A percentile compares a stretch with the other conserved stretches of the same genome.
Conservation (phyloP, 2,329 filamentous ascomycete species). For the Xylaria sp. region DNA sequence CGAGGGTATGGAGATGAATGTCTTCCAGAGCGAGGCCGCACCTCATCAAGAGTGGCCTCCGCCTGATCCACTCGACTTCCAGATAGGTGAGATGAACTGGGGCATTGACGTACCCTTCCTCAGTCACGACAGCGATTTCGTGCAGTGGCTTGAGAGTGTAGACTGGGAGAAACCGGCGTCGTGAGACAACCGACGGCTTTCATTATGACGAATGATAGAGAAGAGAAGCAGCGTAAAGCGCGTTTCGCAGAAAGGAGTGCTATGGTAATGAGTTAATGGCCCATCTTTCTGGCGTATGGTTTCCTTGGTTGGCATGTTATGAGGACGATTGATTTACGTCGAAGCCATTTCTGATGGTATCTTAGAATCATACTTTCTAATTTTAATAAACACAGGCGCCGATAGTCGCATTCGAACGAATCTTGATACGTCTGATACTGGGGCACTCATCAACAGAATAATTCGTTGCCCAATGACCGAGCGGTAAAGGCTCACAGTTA, state of each 20-base stretch:
- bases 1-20: conserved; percentile 36
- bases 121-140: conserved; percentile 50
- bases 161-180: conserved; percentile 48
- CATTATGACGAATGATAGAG: not conserved
- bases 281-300: not conserved
- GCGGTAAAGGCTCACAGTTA: not conserved
- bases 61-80: conserved; percentile 41
- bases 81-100: conserved; percentile 45
- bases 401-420: not conserved
- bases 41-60: conserved; percentile 39
- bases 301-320: not conserved
- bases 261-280: not conserved
- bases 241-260: not conserved
- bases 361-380: conserved; percentile 3
- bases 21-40: conserved; percentile 33
- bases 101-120: conserved; percentile 47
- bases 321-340: not conserved
- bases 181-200: conserved; percentile 1
- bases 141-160: conserved; percentile 52
- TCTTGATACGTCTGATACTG: not conserved
- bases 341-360: not conserved
- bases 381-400: conserved; percentile 16
- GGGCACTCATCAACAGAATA: not conserved
- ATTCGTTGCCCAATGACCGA: not conserved
- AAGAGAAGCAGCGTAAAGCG: not conserved